A percentile compares a stretch with the other conserved stretches of the same genome.
These are phyloP conservation scores for Betula pendula DNA, from an alignment of 306 rosid species.

Conservation along the genomic window DNA sequence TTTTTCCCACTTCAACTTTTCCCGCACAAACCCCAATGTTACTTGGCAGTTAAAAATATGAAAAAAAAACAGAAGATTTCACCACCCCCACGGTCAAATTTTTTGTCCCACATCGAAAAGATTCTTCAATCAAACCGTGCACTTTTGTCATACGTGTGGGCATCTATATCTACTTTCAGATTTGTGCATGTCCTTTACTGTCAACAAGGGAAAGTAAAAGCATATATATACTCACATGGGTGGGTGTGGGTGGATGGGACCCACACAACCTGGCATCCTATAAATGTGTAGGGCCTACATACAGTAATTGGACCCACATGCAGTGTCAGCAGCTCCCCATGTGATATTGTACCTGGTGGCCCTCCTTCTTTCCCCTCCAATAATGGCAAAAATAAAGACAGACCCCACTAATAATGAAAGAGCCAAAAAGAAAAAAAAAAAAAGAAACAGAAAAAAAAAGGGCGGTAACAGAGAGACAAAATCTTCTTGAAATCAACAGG, in stretches of 20 bases:
- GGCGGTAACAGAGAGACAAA: conserved; percentile 37
- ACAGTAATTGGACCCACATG: neutral
- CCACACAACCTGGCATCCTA: conserved; percentile 59
- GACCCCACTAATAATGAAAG: conserved; percentile 32
- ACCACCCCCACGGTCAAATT: conserved; percentile 24
- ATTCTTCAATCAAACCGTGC: conserved; percentile 53
- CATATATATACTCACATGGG: conserved; percentile 56
- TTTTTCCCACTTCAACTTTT: neutral
- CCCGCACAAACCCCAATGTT: conserved; percentile 33
- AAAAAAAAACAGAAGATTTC: neutral
- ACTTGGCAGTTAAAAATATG: neutral
- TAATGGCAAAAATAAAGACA: conserved; percentile 35
- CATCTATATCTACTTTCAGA: conserved; percentile 52
- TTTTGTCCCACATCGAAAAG: conserved; percentile 46
- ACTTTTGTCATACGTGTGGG: conserved; percentile 84
- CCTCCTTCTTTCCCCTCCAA: conserved; percentile 28
- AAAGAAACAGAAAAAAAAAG: conserved; percentile 16
- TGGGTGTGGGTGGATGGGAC: conserved; percentile 48
- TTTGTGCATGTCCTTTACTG: conserved; percentile 58
- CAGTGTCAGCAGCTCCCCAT: conserved; percentile 73
- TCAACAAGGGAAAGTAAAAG: conserved; percentile 33
- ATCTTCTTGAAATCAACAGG: conserved; percentile 28
- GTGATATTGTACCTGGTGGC: conserved; percentile 55
- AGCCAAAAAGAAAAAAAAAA: neutral
- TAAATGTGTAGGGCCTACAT: conserved; percentile 44